Evolutionary conservation across 495 filamentous ascomycete species (phyloP), one percentile per base, ranked within the genome.

Genomic region (Podospora appendiculata): DNA sequence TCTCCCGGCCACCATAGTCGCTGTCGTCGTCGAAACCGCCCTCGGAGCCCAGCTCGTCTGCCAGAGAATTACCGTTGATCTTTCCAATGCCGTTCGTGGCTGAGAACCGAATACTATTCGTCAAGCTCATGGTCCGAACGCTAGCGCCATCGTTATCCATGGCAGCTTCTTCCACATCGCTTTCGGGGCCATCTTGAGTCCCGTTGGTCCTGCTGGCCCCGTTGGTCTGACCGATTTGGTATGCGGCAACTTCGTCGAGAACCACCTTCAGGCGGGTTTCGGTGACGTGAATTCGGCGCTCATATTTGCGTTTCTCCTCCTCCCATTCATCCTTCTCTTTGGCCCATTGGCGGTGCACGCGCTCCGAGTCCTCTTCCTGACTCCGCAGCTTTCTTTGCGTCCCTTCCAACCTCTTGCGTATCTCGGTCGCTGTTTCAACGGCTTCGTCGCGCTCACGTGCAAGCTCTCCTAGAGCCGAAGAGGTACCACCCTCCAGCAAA

Each of bases 1-100:
- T 81, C 43, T 82, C 78, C 17, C 75, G 75, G 8, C 72, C 73
- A 48, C 81, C 78, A 33, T 73, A 68, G 47, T 78, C 74, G 42
- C 70, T 78, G 50, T 77, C 69, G 33, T 80, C 76, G 35, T 89
- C 86, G 18, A 85, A 85, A 47, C 87, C 87, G 44, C 87, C 87
- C 51, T 88, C 89, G 40, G 94, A 85, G 47, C 84, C 83, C 53
- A 98, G 76, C 74, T 98, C 93, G 58, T 96, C 89, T 8, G 93
- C 93, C 40, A 98, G 70, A 57, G 85, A 93, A 38, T 90, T 58
- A 8, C 87, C 87, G 47, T 83, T 83, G 16, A 72, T 59, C 60
- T 85, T 86, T 9, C 63, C 56, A 4, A 64, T 57, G 8, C 74
- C 75, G 50, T 83, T 80, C 53, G 85, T 72, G 36, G 84, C 73